A percentile compares a stretch with the other conserved stretches of the same genome.
These are phyloP conservation scores for Taiozyma onychis DNA, from an alignment of 1,139 yeast genomes.

Conservation along the genomic window DNA sequence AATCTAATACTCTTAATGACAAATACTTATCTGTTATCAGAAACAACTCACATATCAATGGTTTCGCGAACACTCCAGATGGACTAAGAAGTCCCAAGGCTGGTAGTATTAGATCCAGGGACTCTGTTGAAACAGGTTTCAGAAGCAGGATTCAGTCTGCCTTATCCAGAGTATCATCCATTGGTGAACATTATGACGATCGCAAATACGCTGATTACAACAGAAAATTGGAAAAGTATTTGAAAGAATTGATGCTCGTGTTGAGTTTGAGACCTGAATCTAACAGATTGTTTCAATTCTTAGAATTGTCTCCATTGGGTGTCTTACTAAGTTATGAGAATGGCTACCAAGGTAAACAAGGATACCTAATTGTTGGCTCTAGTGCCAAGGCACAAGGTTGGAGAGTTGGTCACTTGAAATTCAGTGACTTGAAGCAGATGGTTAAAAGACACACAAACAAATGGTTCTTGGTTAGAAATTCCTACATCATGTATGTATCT, in stretches of 20 bases:
- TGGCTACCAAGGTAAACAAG: conserved; percentile 85
- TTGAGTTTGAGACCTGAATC: conserved; percentile 76
- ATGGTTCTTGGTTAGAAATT: conserved; percentile 84
- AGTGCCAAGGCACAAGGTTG: conserved; percentile 89
- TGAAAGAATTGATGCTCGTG: conserved; percentile 51
- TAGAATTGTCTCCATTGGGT: conserved; percentile 86
- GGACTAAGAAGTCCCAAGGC: not conserved
- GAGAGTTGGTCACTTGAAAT: conserved; percentile 87
- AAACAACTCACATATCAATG: not conserved
- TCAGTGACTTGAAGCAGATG: conserved; percentile 78
- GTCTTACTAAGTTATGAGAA: conserved; percentile 78
- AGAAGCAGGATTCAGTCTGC: conserved; percentile 13
- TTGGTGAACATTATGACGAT: conserved; percentile 4
- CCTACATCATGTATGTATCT: conserved; percentile 81
- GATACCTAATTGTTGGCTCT: conserved; percentile 72
- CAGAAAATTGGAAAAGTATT: conserved; percentile 50
- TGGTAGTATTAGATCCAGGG: conserved; percentile 3
- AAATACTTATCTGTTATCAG: conserved; percentile 22
- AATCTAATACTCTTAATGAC: conserved; percentile 17
- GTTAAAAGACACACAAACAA: conserved; percentile 84
- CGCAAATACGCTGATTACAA: conserved; percentile 12
- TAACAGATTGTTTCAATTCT: conserved; percentile 74
- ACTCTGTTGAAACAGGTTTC: conserved; percentile 6
- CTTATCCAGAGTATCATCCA: conserved; percentile 12
- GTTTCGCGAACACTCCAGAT: not conserved